Percentiles rank a stretch among this genome's conserved stretches.
Conservation (phyloP, 2,329 filamentous ascomycete species). For the Orbilia javanica region DNA sequence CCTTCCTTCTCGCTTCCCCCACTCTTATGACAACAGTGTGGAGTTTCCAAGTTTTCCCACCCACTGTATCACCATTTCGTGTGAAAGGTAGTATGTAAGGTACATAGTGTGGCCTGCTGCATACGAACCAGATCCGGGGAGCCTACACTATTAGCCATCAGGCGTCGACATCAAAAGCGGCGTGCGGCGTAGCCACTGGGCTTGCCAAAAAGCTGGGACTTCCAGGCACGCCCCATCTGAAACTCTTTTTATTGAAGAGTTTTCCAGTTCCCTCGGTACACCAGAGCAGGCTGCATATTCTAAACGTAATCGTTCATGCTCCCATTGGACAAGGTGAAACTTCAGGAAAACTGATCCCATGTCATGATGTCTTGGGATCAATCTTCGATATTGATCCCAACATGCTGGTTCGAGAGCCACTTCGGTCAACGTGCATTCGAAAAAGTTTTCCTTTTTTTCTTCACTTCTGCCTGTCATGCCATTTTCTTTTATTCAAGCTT, state of each 20-base stretch:
- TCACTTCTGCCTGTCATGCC: neutral
- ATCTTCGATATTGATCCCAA: slow-evolving; percentile 7
- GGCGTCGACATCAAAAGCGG: slow-evolving; percentile 21
- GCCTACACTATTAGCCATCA: slow-evolving; percentile 29
- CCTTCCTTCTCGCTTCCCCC: slow-evolving; percentile 28
- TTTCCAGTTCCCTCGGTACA: slow-evolving; percentile 16
- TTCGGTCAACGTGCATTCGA: slow-evolving; percentile 10
- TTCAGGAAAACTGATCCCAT: slow-evolving; percentile 19
- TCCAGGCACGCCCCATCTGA: slow-evolving; percentile 44
- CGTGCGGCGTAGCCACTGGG: neutral
- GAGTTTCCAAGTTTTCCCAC: slow-evolving; percentile 22
- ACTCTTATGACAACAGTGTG: slow-evolving; percentile 29
- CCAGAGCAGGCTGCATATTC: slow-evolving; percentile 34
- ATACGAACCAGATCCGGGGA: slow-evolving; percentile 27
- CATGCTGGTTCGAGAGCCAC: slow-evolving; percentile 21
- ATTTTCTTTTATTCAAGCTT: neutral
- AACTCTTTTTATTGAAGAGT: slow-evolving; percentile 26
- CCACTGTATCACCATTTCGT: slow-evolving; percentile 33
- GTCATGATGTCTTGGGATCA: slow-evolving; percentile 33
- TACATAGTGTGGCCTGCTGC: slow-evolving; percentile 37
- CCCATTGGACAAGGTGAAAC: slow-evolving; percentile 39
- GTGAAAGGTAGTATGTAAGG: slow-evolving; percentile 41
- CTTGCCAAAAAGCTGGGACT: slow-evolving; percentile 25
- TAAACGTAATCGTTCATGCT: slow-evolving; percentile 47
- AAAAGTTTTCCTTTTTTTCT: slow-evolving; percentile 14